Base-by-base conservation (phyloP, 371 early-diverging fungal genomes). In the Massospora cicadina region DNA sequence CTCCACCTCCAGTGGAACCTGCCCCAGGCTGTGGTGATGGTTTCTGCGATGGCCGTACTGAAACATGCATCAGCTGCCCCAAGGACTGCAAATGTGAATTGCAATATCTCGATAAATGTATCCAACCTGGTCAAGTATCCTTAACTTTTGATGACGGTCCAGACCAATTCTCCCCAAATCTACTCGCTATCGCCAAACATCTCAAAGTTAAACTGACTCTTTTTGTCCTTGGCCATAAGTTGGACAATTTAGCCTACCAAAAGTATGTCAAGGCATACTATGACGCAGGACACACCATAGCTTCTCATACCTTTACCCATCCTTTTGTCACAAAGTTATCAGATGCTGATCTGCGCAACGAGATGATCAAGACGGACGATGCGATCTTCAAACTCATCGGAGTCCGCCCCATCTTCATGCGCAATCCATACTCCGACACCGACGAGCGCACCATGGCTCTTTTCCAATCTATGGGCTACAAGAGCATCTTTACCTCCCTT, bases 171-270 rank as follows among this genome's bases (percentile, higher is more conserved):
- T 80, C 79, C 12, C 65, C 64, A 1, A 68, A 72, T 1, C 60
- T 85, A 2, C 63, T 87, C 23, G 68, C 72, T 27, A 67, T 74
- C 32, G 66, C 86, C 29, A 75, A 76, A 13, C 61, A 69, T 24
- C 63, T 73, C 31, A 66, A 75, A 32, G 69, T 81, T 60, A 81
- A 77, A 58, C 83, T 77, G 2, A 86, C 87, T 0, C 85, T 85
- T 65, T 87, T 84, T 69, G 74, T 85, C n/a, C 75, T 82, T 65
- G 86, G 85, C 10, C 63, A 59, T 23, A 70, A 70, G 54, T 66
- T 71, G 1, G 65, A 67, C 17, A 26, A 66, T 30, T 63, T 74
- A 24, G 68, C 73, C 58, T 25, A 59, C 57, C 27, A 55, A 66
- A 64, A 68, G 70, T 32, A 68, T 70, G n/a, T 75, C 60, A 68